Evolutionary conservation across 495 filamentous ascomycete genomes (phyloP).

Genomic region (Lindgomyces ingoldianus): DNA sequence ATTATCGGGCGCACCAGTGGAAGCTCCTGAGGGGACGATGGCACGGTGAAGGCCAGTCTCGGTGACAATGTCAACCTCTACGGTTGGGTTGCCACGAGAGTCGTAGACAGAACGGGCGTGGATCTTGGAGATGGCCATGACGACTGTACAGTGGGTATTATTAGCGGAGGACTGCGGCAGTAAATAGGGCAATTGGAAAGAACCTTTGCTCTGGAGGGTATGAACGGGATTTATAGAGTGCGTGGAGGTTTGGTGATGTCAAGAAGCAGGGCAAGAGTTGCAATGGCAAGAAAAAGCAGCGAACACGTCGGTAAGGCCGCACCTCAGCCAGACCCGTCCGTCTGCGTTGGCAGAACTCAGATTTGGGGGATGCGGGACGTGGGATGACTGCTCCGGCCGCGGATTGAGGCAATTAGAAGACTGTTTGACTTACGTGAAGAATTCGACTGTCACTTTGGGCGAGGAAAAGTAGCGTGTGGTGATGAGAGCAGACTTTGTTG

Average conservation of each 20-base stretch:
- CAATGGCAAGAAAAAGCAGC: constrained; percentile 33
- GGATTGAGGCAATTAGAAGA: constrained; percentile 37
- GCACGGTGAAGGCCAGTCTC: constrained; percentile 96
- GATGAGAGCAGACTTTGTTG: constrained; percentile 11
- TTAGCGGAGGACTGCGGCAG: constrained; percentile 9
- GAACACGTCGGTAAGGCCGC: constrained; percentile 29
- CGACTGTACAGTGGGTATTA: constrained; percentile 40
- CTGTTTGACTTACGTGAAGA: constrained; percentile 33
- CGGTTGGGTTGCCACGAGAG: constrained; percentile 97
- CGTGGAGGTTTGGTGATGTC: constrained; percentile 29
- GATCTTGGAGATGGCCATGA: constrained; percentile 96
- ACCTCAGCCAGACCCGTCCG: constrained; percentile 7
- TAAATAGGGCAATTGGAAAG: constrained; percentile 18
- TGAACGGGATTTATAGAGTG: constrained; percentile 17
- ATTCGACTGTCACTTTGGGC: constrained; percentile 12
- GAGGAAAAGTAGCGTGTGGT: constrained; percentile 20
- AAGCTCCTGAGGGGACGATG: constrained; percentile 97
- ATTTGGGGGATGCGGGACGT: constrained; percentile 15
- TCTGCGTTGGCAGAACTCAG: constrained; percentile 18
- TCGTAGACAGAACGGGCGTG: constrained; percentile 99
- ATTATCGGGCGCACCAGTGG: constrained; percentile 67
- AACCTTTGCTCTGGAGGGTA: not conserved
- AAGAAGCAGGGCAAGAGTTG: constrained; percentile 16
- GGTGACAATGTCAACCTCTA: constrained; percentile 94
- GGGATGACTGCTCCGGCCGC: constrained; percentile 33